A percentile compares a stretch with the other conserved stretches of the same genome.
Evolutionary conservation across 78 protist genomes (phyloP).

Genomic region (Dictyostelium brefeldianum): DNA sequence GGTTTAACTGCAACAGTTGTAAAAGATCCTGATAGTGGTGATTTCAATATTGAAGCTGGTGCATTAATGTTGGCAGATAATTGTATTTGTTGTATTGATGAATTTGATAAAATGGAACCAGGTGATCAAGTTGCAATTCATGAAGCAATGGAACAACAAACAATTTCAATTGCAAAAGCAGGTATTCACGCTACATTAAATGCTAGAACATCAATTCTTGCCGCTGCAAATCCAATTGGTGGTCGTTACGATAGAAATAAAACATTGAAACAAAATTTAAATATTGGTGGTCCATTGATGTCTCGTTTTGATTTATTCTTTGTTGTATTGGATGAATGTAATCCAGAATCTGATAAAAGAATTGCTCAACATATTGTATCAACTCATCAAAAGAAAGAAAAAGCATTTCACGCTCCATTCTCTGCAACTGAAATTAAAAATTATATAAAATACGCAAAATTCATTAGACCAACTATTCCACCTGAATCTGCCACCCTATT

Average conservation of each 20-base stretch:
- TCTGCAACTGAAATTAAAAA: conserved; percentile 86
- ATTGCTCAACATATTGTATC: conserved; percentile 97
- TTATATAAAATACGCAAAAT: conserved; percentile 92
- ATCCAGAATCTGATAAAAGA: conserved; percentile 90
- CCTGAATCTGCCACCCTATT: conserved; percentile 48
- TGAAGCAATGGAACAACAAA: conserved; percentile 99
- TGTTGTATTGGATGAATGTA: conserved; percentile 95
- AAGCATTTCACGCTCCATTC: conserved; percentile 78
- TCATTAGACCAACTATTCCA: conserved; percentile 90
- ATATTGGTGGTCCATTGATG: conserved; percentile 98
- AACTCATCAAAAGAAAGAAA: conserved; percentile 90
- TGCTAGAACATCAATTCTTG: conserved; percentile 97
- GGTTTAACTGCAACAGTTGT: conserved; percentile 99
- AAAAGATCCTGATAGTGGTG: conserved; percentile 98
- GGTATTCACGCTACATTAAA: conserved; percentile 99
- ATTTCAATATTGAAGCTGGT: conserved; percentile 99
- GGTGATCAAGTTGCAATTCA: conserved; percentile 98
- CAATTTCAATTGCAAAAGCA: conserved; percentile 99
- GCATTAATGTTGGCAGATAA: conserved; percentile 99
- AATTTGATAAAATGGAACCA: conserved; percentile 99
- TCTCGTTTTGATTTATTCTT: conserved; percentile 99
- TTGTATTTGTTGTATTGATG: conserved; percentile 99
- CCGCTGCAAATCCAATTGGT: conserved; percentile 97
- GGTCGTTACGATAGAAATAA: conserved; percentile 86
- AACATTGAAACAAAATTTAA: conserved; percentile 89